A percentile compares a stretch with the other conserved stretches of the same genome.
These are phyloP conservation scores for Penicillium cinerascens DNA, from an alignment of 495 filamentous ascomycete species.

Conservation along the genomic window DNA sequence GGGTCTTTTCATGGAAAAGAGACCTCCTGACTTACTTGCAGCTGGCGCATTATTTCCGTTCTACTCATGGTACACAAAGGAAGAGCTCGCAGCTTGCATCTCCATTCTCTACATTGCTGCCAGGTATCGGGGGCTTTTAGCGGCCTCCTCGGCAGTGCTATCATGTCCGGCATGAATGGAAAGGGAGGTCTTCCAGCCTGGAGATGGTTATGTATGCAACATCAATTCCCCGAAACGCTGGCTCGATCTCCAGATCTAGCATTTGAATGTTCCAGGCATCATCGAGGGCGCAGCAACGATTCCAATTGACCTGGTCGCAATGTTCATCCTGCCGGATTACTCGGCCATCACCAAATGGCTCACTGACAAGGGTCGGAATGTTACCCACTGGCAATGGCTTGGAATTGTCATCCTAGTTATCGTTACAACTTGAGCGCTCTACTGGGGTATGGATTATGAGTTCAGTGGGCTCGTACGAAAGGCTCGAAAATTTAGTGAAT, in stretches of 20 bases:
- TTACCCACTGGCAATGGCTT: no score
- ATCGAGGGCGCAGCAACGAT: conserved; percentile 32
- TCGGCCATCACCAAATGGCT: conserved; percentile 37
- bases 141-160: conserved; percentile 49
- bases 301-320: conserved; percentile 25
- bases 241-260: background rate
- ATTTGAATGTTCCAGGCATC: conserved; percentile 7
- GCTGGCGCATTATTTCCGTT: conserved; percentile 39
- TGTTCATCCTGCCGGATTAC: conserved; percentile 35
- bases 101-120: conserved; percentile 56
- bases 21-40: background rate
- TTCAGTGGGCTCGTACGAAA: no score
- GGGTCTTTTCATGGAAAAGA: background rate
- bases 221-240: background rate
- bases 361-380: conserved; percentile 30
- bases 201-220: conserved; percentile 39
- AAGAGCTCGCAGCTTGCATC: conserved; percentile 45
- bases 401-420: no score
- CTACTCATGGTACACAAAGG: conserved; percentile 48
- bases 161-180: conserved; percentile 31
- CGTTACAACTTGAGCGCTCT: no score
- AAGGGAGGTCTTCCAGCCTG: conserved; percentile 32
- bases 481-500: no score
- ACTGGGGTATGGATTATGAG: no score
- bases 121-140: conserved; percentile 54